Base-by-base conservation (phyloP, 2,329 filamentous ascomycete species). In the Sporothrix protearum region DNA sequence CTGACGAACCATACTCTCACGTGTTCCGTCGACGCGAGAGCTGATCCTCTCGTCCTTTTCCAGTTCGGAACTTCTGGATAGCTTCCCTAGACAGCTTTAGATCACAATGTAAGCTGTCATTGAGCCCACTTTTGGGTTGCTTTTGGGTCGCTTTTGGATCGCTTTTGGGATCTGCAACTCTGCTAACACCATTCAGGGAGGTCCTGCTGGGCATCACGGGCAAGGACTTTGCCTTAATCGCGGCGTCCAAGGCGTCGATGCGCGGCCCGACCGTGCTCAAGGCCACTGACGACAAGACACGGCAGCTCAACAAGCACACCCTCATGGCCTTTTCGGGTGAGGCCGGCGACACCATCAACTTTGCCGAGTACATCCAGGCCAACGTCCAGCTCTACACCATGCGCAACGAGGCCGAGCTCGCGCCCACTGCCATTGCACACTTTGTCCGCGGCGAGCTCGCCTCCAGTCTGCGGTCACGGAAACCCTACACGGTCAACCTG, bases 151-250 rank as follows among this genome's bases (percentile, higher is more conserved):
- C n/a, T n/a, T n/a, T n/a, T n/a, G 28, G 49, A 22, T 3, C 4
- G 36, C 33, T 36, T 22, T 16, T 68, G 16, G 28, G 64, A 25
- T 1, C 9, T 39, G n/a, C 7, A n/a, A 42, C 9, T 42, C 12
- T n/a, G 45, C 30, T 28, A 70, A 70, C 45, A 25, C 36, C 7
- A 39, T 22, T 16, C 73, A 98, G 94, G 96, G 96, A 99, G 89
- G 93, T 98, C 81, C 88, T 99, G 80, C 88, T 99, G 77, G 96
- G 96, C 79, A 97, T 99, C 82, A 97, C 95, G 73, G 96, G 96
- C 85, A 97, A 97, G 87, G 96, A 99, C 88, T 99, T 97, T 83
- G 96, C 94, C 85, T 90, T 99, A 87, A 90, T 99, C 81, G 96
- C 94, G 78, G 93, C 96, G 78, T 98, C 94, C 75, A 98, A 99